Percentiles rank a stretch among this genome's conserved stretches.
Conservation (phyloP, 2,329 filamentous ascomycete species). For the Scopulariopsis brevicaulis region DNA sequence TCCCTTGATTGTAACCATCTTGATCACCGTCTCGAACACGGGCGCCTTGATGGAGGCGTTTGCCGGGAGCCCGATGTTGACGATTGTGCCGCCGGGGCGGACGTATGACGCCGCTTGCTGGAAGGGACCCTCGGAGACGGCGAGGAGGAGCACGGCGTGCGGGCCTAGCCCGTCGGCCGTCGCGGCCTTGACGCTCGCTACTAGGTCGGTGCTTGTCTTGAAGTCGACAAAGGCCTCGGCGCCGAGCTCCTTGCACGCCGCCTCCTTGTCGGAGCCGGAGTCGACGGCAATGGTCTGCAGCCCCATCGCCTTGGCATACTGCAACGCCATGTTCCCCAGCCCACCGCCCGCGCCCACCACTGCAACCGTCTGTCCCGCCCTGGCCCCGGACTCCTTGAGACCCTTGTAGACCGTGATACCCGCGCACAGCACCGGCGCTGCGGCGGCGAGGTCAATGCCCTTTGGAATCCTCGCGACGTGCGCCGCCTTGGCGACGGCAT, state of each 20-base stretch:
- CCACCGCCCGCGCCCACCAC: conserved; percentile 82
- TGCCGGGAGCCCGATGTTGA: conserved; percentile 82
- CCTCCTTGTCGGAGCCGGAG: conserved; percentile 67
- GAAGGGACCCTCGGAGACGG: conserved; percentile 85
- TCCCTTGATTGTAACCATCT: conserved; percentile 88
- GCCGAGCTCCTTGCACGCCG: conserved; percentile 59
- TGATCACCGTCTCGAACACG: conserved; percentile 78
- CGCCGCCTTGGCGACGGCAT: conserved; percentile 74
- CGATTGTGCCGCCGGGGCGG: conserved; percentile 67
- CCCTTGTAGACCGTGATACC: conserved; percentile 87
- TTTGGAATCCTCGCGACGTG: conserved; percentile 77
- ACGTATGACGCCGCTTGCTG: conserved; percentile 88
- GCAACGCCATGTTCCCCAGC: conserved; percentile 66
- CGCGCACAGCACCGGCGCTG: conserved; percentile 73
- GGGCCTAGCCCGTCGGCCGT: conserved; percentile 75
- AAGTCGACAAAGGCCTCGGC: conserved; percentile 73
- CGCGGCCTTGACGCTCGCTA: conserved; percentile 72
- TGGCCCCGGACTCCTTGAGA: conserved; percentile 70
- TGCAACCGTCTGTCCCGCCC: conserved; percentile 67
- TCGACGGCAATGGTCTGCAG: conserved; percentile 73
- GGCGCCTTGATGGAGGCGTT: conserved; percentile 70
- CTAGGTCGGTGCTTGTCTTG: conserved; percentile 59
- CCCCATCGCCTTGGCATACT: conserved; percentile 90
- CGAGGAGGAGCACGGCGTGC: conserved; percentile 77
- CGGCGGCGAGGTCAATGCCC: conserved; percentile 61